phyloP scores from a whole-genome alignment of 2,329 filamentous ascomycete genomes.

The Cryphonectria radicalis region DNA sequence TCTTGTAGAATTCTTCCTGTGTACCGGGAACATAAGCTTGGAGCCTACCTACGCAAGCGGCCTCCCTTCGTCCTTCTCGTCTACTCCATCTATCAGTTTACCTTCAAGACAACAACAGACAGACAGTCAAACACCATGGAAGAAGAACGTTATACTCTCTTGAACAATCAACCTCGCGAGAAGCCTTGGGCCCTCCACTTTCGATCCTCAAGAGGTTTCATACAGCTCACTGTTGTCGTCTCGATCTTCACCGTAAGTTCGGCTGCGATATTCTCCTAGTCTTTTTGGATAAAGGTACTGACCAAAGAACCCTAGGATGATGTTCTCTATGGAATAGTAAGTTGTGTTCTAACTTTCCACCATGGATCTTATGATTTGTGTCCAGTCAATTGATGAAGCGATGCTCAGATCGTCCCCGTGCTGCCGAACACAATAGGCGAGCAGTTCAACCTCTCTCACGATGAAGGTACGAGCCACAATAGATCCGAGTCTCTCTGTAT shows the following conservation, averaged over 20 bases:
- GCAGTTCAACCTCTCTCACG: constrained; percentile 8
- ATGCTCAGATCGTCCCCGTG: constrained; percentile 7
- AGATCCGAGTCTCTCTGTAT: background rate
- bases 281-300: background rate
- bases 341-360: background rate
- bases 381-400: background rate
- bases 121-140: background rate
- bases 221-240: constrained; percentile 5
- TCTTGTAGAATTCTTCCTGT: background rate
- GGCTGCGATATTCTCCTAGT: background rate
- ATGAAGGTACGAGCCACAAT: constrained; percentile 7
- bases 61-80: background rate
- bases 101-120: background rate
- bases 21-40: background rate
- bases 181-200: background rate
- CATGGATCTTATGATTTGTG: background rate
- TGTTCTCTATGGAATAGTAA: constrained; percentile 10
- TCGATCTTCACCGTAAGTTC: constrained; percentile 10
- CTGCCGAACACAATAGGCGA: constrained; percentile 11
- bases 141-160: background rate
- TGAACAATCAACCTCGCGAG: background rate
- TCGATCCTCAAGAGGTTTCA: constrained; percentile 10
- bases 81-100: background rate
- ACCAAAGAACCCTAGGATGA: background rate
- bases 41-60: background rate